A percentile compares a stretch with the other conserved stretches of the same genome.
Evolutionary conservation across 2,329 filamentous ascomycete genomes (phyloP).

Genomic region (Venturiaceae sp.): DNA sequence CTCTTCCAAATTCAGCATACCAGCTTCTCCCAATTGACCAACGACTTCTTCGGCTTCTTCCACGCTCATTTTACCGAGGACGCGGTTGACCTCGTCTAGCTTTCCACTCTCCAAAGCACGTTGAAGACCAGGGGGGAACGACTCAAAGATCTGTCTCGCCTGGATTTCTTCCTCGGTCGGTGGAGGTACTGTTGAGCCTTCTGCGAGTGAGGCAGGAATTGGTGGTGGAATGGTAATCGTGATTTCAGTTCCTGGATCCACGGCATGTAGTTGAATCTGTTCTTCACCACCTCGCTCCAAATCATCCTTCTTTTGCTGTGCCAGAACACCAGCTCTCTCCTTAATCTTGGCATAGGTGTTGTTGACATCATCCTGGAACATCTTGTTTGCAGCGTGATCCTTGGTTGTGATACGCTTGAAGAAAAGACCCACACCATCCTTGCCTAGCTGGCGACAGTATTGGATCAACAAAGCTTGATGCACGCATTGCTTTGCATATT

Average conservation of each 20-base stretch:
- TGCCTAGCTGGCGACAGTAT: conserved; percentile 84
- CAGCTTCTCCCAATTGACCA: conserved; percentile 69
- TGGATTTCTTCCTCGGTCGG: conserved; percentile 49
- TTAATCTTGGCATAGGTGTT: conserved; percentile 78
- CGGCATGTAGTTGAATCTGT: conserved; percentile 94
- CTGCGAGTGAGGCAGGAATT: conserved; percentile 22
- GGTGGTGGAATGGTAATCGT: conserved; percentile 72
- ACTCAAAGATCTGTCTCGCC: conserved; percentile 61
- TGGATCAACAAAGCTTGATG: conserved; percentile 89
- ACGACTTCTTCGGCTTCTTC: conserved; percentile 82
- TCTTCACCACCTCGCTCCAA: conserved; percentile 60
- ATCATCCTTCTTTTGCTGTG: conserved; percentile 41
- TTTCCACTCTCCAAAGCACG: conserved; percentile 80
- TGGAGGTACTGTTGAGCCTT: conserved; percentile 48
- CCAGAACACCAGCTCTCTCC: conserved; percentile 64
- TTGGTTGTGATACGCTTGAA: conserved; percentile 88
- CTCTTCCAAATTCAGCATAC: conserved; percentile 83
- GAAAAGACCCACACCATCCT: conserved; percentile 82
- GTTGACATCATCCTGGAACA: conserved; percentile 90
- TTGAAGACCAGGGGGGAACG: conserved; percentile 72
- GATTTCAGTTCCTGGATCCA: conserved; percentile 87
- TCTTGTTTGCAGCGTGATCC: conserved; percentile 78
- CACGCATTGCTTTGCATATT: conserved; percentile 76
- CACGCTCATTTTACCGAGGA: conserved; percentile 79
- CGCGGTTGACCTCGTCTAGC: conserved; percentile 79